Conservation (phyloP, 2,329 filamentous ascomycete genomes). For the Aspergillus amoenus region DNA sequence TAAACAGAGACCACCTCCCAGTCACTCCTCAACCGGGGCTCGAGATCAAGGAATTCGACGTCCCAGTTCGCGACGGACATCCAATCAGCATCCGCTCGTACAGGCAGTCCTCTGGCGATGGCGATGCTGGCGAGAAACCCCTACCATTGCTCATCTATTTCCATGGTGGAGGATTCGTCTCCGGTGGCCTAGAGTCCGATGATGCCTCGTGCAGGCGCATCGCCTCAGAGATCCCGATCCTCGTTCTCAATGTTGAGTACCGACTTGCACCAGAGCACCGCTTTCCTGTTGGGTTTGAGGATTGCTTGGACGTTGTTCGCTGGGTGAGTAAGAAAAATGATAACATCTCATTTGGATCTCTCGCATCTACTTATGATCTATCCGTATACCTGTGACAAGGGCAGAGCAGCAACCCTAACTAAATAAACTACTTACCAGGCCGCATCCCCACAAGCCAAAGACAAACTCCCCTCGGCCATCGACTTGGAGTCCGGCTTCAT, state of each 20-base stretch:
- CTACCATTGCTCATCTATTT: constrained; percentile 18
- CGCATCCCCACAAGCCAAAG: constrained; percentile 9
- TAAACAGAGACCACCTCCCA: constrained; percentile 13
- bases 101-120: background rate
- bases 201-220: constrained; percentile 44
- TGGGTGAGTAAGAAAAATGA: constrained; percentile 33
- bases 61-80: constrained; percentile 15
- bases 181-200: constrained; percentile 46
- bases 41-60: constrained; percentile 17
- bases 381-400: background rate
- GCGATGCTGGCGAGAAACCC: background rate
- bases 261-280: constrained; percentile 52
- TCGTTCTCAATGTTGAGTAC: constrained; percentile 53
- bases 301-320: constrained; percentile 48
- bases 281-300: constrained; percentile 51
- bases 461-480: constrained; percentile 26
- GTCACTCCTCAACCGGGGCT: constrained; percentile 12
- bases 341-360: background rate
- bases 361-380: background rate
- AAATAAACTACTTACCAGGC: background rate
- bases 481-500: constrained; percentile 48
- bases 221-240: constrained; percentile 34
- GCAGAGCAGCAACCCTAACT: background rate
- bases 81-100: constrained; percentile 15
- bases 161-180: constrained; percentile 48